Evolutionary conservation across 2,329 filamentous ascomycete genomes (phyloP).

Genomic region (Onygenales sp.): DNA sequence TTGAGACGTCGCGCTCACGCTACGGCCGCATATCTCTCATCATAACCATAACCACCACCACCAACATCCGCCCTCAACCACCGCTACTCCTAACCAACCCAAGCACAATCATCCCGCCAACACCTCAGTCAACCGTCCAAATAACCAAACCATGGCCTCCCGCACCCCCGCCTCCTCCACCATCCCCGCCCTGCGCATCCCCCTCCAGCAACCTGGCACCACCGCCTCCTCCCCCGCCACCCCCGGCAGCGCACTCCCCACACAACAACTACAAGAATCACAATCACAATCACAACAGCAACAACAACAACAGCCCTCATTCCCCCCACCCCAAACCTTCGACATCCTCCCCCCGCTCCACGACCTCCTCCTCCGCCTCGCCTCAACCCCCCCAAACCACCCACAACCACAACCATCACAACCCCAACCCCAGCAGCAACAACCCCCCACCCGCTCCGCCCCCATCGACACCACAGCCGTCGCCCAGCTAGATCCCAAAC

Average conservation of each 20-base stretch:
- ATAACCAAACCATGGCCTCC: neutral
- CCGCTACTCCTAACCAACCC: too few species aligned
- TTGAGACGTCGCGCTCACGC: too few species aligned
- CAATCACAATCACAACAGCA: neutral
- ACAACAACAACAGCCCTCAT: conserved; percentile 27
- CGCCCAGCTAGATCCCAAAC: conserved; percentile 53
- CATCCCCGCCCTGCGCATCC: neutral
- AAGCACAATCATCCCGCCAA: too few species aligned
- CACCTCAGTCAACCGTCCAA: too few species aligned
- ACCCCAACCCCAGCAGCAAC: conserved; percentile 12
- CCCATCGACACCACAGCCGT: conserved; percentile 16
- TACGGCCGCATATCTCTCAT: too few species aligned
- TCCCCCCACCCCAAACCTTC: conserved; percentile 71
- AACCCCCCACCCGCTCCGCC: conserved; percentile 15
- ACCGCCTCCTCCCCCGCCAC: conserved; percentile 6
- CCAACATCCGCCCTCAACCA: too few species aligned
- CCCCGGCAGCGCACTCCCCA: conserved; percentile 3
- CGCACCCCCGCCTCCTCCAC: neutral
- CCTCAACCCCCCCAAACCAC: conserved; percentile 36
- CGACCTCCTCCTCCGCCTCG: conserved; percentile 65
- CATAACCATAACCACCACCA: too few species aligned
- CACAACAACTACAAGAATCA: conserved; percentile 2
- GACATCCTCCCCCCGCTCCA: conserved; percentile 78
- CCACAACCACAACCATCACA: conserved; percentile 17
- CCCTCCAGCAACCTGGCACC: conserved; percentile 1